Percentiles rank a stretch among this genome's conserved stretches.
Conservation (phyloP, 2,329 filamentous ascomycete species). For the Penicillium expansum region DNA sequence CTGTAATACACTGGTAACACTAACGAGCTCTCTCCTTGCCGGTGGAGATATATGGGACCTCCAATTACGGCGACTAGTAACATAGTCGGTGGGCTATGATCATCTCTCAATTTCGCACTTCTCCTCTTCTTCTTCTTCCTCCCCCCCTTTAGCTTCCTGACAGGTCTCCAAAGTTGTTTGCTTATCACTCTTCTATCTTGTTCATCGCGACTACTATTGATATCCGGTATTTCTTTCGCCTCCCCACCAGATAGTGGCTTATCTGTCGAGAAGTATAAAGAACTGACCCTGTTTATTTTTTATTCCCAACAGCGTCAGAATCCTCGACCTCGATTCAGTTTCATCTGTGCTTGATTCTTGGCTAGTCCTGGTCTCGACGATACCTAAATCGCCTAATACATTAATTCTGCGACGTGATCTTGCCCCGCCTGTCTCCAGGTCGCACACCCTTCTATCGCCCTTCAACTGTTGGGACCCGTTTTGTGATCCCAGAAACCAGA, state of each 20-base stretch:
- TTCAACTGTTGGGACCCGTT: neutral
- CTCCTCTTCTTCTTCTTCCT: constrained; percentile 2
- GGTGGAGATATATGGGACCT: constrained; percentile 8
- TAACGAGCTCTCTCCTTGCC: constrained; percentile 6
- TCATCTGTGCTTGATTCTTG: constrained; percentile 21
- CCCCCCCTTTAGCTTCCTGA: constrained; percentile 1
- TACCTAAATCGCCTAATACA: constrained; percentile 7
- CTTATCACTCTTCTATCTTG: neutral
- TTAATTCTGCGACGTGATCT: constrained; percentile 9
- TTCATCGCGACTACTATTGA: neutral
- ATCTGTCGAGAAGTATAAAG: constrained; percentile 5
- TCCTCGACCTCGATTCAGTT: neutral
- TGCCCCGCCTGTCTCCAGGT: constrained; percentile 9
- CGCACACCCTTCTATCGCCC: constrained; percentile 7
- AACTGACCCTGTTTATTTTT: neutral
- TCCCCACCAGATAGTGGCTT: constrained; percentile 5
- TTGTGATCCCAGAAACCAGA: neutral
- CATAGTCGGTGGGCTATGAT: constrained; percentile 13
- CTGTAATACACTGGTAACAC: constrained; percentile 11
- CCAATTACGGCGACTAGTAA: constrained; percentile 8
- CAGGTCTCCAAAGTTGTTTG: constrained; percentile 1
- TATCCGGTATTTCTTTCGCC: constrained; percentile 1
- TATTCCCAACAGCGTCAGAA: neutral
- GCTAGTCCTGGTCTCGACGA: constrained; percentile 31
- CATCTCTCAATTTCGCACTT: constrained; percentile 9